Percentiles rank a stretch among this genome's conserved stretches.
phyloP scores from a whole-genome alignment of 2,329 filamentous ascomycete genomes.

The Nigrospora osmanthi region DNA sequence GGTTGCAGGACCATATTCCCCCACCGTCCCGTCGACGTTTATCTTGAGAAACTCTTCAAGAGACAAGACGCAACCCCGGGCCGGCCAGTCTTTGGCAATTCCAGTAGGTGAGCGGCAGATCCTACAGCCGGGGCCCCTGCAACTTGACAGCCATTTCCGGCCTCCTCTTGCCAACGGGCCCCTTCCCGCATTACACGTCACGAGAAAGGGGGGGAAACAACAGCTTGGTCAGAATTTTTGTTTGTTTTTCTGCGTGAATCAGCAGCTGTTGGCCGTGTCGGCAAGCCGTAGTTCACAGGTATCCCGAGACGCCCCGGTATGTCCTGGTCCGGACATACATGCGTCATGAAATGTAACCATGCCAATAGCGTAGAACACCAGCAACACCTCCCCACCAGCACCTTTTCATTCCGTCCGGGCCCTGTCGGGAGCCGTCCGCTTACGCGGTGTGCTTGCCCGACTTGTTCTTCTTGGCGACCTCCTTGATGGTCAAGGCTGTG shows the following conservation, averaged over 20 bases:
- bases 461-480: constrained; percentile 48
- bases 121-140: too few species aligned
- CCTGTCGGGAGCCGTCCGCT: constrained; percentile 4
- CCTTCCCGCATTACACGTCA: not conserved
- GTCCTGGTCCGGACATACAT: constrained; percentile 16
- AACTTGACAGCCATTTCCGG: too few species aligned
- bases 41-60: too few species aligned
- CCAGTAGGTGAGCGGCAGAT: too few species aligned
- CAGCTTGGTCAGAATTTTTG: not conserved
- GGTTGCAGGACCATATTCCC: too few species aligned
- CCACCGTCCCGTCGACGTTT: too few species aligned
- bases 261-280: constrained; percentile 20
- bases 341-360: constrained; percentile 5
- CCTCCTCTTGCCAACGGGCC: too few species aligned
- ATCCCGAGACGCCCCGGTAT: constrained; percentile 44
- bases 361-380: constrained; percentile 1
- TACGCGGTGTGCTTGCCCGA: constrained; percentile 33
- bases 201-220: not conserved
- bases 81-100: too few species aligned
- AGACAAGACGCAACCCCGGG: too few species aligned
- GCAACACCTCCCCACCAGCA: constrained; percentile 2
- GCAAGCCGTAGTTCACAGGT: constrained; percentile 40
- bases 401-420: not conserved
- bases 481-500: constrained; percentile 43
- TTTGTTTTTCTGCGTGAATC: constrained; percentile 18